Percentiles rank a stretch among this genome's conserved stretches.
Conservation (phyloP, 495 filamentous ascomycete genomes). For the Massariosphaeria phaeospora region DNA sequence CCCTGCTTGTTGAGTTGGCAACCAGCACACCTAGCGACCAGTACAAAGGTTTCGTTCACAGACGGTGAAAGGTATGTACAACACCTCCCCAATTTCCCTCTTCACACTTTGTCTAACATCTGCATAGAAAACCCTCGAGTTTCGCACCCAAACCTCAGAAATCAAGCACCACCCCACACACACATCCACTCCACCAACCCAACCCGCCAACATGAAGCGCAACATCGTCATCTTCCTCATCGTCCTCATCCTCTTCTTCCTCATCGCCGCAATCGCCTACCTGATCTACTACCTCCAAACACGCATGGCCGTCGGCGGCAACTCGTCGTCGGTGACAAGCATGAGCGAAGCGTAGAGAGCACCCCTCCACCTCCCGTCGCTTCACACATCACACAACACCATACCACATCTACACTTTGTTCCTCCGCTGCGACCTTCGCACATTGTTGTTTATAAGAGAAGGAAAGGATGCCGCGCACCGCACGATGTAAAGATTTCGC, state of each 20-base stretch:
- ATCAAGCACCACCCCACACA: not conserved
- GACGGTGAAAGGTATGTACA: too few species aligned
- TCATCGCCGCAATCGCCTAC: constrained; percentile 41
- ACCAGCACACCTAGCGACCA: too few species aligned
- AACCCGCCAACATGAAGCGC: constrained; percentile 37
- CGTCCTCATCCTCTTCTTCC: constrained; percentile 45
- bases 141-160: too few species aligned
- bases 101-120: too few species aligned
- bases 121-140: too few species aligned
- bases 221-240: constrained; percentile 47
- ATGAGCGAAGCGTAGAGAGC: constrained; percentile 14
- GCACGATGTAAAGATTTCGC: too few species aligned
- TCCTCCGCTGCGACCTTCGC: too few species aligned
- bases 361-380: not conserved
- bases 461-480: too few species aligned
- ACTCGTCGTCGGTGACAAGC: constrained; percentile 23
- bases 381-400: not conserved
- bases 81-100: too few species aligned
- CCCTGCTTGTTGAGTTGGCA: not conserved
- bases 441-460: too few species aligned
- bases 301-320: constrained; percentile 33
- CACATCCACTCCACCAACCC: not conserved
- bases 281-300: constrained; percentile 41
- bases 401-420: too few species aligned
- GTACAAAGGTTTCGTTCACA: too few species aligned